These are phyloP conservation scores for Candida quercuum DNA, from an alignment of 805 yeast species.

Conservation along the genomic window DNA sequence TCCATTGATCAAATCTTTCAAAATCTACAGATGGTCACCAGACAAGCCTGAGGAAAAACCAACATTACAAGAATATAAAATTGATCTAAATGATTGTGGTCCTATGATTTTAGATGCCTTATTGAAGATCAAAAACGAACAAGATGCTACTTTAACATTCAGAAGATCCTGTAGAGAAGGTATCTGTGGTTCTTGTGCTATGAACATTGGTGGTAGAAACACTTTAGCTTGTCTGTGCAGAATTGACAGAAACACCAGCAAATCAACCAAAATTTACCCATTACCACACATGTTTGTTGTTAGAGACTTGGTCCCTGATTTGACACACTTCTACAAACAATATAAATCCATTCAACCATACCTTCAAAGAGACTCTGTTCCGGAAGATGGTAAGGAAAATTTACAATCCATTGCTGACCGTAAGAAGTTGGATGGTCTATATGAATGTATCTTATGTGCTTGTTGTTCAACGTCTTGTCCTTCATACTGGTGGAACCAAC, in stretches of 20 bases:
- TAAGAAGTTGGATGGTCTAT: slow-evolving; percentile 92
- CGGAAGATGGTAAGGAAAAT: slow-evolving; percentile 90
- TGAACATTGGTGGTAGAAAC: slow-evolving; percentile 98
- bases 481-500: slow-evolving; percentile 99
- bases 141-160: slow-evolving; percentile 91
- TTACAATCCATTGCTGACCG: slow-evolving; percentile 89
- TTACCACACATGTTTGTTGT: slow-evolving; percentile 98
- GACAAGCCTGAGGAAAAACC: slow-evolving; percentile 94
- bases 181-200: slow-evolving; percentile 98
- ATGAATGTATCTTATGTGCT: slow-evolving; percentile 97
- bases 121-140: slow-evolving; percentile 92
- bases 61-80: slow-evolving; percentile 70
- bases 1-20: slow-evolving; percentile 72
- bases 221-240: slow-evolving; percentile 95
- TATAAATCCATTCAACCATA: slow-evolving; percentile 97
- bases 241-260: slow-evolving; percentile 73
- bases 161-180: slow-evolving; percentile 99
- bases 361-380: slow-evolving; percentile 71
- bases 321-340: slow-evolving; percentile 96
- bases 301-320: slow-evolving; percentile 94
- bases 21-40: slow-evolving; percentile 97
- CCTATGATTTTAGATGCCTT: slow-evolving; percentile 98
- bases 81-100: slow-evolving; percentile 89
- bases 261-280: slow-evolving; percentile 87
- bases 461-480: slow-evolving; percentile 99